phyloP scores from a whole-genome alignment of 495 filamentous ascomycete genomes.

The Hypoxylon cercidicola region DNA sequence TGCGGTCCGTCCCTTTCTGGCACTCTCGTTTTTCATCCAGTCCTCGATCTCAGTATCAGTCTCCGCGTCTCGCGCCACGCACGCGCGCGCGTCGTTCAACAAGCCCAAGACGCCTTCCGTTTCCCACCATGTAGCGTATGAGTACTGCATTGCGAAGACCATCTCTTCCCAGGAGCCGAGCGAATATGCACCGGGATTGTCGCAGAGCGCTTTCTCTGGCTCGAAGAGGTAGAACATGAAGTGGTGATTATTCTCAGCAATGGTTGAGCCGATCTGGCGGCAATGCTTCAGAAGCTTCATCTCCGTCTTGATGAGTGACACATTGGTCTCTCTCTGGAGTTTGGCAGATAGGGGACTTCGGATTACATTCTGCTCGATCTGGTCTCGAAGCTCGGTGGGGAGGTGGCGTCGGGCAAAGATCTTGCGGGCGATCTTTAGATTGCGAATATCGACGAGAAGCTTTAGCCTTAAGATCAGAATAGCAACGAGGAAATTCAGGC shows the following conservation, averaged over 20 bases:
- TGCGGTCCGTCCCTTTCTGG: conserved; percentile 14
- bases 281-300: conserved; percentile 42
- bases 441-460: conserved; percentile 49
- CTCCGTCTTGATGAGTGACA: conserved; percentile 11
- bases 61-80: conserved; percentile 30
- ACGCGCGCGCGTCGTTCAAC: conserved; percentile 35
- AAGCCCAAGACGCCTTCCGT: conserved; percentile 52
- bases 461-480: conserved; percentile 52
- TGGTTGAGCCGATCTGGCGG: conserved; percentile 34
- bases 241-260: conserved; percentile 40
- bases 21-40: conserved; percentile 11
- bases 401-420: conserved; percentile 26
- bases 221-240: conserved; percentile 49
- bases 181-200: conserved; percentile 28
- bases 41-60: conserved; percentile 22
- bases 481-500: conserved; percentile 41
- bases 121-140: conserved; percentile 52
- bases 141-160: conserved; percentile 47
- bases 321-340: conserved; percentile 23
- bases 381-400: conserved; percentile 34
- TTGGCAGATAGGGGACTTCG: conserved; percentile 34
- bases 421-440: conserved; percentile 43
- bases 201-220: conserved; percentile 44
- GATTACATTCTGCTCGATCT: conserved; percentile 30
- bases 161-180: conserved; percentile 45